phyloP scores from a whole-genome alignment of 768 basidiomycete species.

The Pleurotus tuoliensis region DNA sequence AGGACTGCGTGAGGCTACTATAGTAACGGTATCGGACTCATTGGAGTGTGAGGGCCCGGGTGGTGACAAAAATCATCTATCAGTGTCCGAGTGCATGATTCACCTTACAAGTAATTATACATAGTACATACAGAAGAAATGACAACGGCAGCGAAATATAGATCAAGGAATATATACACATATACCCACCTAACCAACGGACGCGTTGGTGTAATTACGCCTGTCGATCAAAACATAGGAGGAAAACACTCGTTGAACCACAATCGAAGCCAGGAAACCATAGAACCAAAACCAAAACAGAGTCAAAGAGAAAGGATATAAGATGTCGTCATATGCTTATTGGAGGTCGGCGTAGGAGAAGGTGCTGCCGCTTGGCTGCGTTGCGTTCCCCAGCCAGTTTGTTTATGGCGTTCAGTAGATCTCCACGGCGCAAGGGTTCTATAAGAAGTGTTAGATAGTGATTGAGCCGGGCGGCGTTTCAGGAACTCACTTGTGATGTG shows the following conservation, averaged over 20 bases:
- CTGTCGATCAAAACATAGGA: neutral
- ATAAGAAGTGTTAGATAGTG: neutral
- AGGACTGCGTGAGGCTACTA: too few species aligned
- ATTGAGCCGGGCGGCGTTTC: neutral
- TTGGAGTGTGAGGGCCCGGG: too few species aligned
- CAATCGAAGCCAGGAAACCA: neutral
- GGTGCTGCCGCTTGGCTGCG: conserved; percentile 7
- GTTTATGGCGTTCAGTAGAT: conserved; percentile 57
- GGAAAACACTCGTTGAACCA: neutral
- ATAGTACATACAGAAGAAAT: neutral
- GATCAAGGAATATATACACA: conserved; percentile 6
- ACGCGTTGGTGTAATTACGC: neutral
- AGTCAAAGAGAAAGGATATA: neutral
- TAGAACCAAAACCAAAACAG: conserved; percentile 3
- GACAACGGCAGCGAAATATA: neutral
- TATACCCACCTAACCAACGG: neutral
- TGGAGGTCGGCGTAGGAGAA: conserved; percentile 6
- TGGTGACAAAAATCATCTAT: too few species aligned
- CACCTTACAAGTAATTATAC: neutral
- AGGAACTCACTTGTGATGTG: conserved; percentile 25
- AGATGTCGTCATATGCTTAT: neutral
- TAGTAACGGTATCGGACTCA: too few species aligned
- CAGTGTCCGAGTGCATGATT: too few species aligned
- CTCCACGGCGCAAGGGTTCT: conserved; percentile 51
- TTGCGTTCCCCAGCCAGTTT: conserved; percentile 44